A percentile compares a stretch with the other conserved stretches of the same genome.
Conservation (phyloP, 139 green algal species). For the Ettlia oleoabundans region DNA sequence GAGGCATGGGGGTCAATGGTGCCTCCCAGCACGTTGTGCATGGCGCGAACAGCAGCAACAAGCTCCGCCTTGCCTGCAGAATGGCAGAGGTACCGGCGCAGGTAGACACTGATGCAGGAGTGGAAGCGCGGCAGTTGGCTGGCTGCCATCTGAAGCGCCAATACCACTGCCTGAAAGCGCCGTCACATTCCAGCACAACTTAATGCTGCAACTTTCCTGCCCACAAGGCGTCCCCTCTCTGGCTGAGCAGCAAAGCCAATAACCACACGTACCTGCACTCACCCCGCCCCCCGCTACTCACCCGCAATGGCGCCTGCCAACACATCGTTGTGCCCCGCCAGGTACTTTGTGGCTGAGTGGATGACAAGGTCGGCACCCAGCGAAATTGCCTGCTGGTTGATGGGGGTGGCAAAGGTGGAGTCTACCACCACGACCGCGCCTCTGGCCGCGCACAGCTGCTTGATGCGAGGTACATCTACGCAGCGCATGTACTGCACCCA, state of each 20-base stretch:
- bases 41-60: conserved; percentile 80
- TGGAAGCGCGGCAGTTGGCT: not conserved
- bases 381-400: conserved; percentile 61
- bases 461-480: conserved; percentile 92
- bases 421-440: conserved; percentile 93
- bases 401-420: conserved; percentile 87
- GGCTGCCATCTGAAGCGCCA: too few relatives aligned
- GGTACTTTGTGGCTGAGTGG: conserved; percentile 98
- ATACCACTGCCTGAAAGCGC: too few relatives aligned
- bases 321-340: conserved; percentile 99
- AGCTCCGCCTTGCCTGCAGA: conserved; percentile 68
- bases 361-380: conserved; percentile 98
- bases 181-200: too few relatives aligned
- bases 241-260: too few relatives aligned
- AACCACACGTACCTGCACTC: not conserved
- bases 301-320: conserved; percentile 90
- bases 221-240: too few relatives aligned
- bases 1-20: conserved; percentile 96
- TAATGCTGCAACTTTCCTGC: too few relatives aligned
- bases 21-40: conserved; percentile 98
- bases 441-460: conserved; percentile 75
- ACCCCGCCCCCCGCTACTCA: not conserved
- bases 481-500: conserved; percentile 98
- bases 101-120: not conserved
- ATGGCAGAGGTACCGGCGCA: not conserved